Conservation (phyloP, 2,329 filamentous ascomycete species). For the Hypoxylon sp. region DNA sequence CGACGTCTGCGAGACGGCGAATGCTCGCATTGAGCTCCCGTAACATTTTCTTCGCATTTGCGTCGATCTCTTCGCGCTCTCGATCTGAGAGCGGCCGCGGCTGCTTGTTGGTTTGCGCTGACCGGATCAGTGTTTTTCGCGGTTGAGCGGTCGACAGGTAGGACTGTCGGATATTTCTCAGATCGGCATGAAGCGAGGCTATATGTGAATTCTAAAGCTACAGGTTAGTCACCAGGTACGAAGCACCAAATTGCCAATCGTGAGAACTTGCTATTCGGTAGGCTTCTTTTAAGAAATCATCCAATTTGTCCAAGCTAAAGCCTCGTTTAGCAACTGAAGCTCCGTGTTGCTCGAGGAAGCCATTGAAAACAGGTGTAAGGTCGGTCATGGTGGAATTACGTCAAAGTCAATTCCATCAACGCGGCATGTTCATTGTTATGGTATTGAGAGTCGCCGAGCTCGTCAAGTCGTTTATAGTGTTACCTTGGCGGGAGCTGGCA, state of each 20-base stretch:
- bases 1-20: conserved; percentile 81
- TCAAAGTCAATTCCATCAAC: neutral
- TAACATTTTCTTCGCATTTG: conserved; percentile 85
- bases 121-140: conserved; percentile 65
- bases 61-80: conserved; percentile 88
- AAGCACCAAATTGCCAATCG: conserved; percentile 16
- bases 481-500: conserved; percentile 26
- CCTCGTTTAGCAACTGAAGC: conserved; percentile 60
- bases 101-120: conserved; percentile 58
- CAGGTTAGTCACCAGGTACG: conserved; percentile 15
- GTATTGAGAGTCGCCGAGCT: conserved; percentile 14
- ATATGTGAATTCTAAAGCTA: conserved; percentile 80
- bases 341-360: conserved; percentile 72
- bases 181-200: conserved; percentile 80
- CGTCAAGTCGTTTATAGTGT: neutral
- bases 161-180: conserved; percentile 85
- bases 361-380: conserved; percentile 76
- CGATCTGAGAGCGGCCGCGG: conserved; percentile 76
- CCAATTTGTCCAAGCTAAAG: conserved; percentile 68
- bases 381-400: conserved; percentile 62
- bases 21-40: conserved; percentile 88
- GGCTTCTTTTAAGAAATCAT: conserved; percentile 93
- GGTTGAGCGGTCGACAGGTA: conserved; percentile 87
- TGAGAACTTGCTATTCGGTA: conserved; percentile 81
- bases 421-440: conserved; percentile 19